Evolutionary conservation across 2,329 filamentous ascomycete species (phyloP).

Genomic region (Venturiaceae sp.): DNA sequence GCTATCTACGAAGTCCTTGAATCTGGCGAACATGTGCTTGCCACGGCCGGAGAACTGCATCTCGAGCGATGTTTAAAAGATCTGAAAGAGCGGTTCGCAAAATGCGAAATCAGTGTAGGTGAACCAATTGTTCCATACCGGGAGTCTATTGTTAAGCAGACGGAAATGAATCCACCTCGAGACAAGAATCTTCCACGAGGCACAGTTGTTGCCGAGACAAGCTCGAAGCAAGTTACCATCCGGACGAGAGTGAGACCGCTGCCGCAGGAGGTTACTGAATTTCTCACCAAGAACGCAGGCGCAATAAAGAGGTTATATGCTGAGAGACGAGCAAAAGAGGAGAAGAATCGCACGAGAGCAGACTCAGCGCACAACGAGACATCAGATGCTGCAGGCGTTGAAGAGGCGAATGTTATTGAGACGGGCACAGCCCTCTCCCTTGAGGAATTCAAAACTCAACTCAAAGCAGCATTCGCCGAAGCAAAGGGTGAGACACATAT

Average conservation of each 20-base stretch:
- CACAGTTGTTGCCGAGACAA: constrained; percentile 62
- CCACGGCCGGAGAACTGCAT: constrained; percentile 91
- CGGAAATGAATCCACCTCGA: constrained; percentile 85
- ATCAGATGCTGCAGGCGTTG: constrained; percentile 34
- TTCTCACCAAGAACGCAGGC: constrained; percentile 68
- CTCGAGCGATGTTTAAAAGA: constrained; percentile 91
- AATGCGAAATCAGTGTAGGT: constrained; percentile 88
- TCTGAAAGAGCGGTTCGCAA: constrained; percentile 82
- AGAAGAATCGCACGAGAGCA: constrained; percentile 28
- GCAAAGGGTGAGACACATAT: constrained; percentile 64
- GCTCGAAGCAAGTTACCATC: constrained; percentile 77
- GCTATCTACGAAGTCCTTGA: constrained; percentile 90
- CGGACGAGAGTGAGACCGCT: constrained; percentile 70
- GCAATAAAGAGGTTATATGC: constrained; percentile 73
- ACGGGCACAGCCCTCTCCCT: constrained; percentile 53
- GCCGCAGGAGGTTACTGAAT: constrained; percentile 69
- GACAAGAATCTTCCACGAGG: constrained; percentile 83
- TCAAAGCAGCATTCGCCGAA: constrained; percentile 58
- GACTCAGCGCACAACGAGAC: constrained; percentile 21
- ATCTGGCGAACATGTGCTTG: constrained; percentile 87
- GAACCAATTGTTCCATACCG: constrained; percentile 92
- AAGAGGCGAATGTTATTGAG: constrained; percentile 44
- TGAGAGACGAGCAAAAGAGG: constrained; percentile 48
- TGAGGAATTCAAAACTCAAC: constrained; percentile 66
- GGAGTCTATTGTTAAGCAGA: constrained; percentile 77